Evolutionary conservation across 352 stramenopile species (phyloP).

Genomic region (Phytophthora quininea): DNA sequence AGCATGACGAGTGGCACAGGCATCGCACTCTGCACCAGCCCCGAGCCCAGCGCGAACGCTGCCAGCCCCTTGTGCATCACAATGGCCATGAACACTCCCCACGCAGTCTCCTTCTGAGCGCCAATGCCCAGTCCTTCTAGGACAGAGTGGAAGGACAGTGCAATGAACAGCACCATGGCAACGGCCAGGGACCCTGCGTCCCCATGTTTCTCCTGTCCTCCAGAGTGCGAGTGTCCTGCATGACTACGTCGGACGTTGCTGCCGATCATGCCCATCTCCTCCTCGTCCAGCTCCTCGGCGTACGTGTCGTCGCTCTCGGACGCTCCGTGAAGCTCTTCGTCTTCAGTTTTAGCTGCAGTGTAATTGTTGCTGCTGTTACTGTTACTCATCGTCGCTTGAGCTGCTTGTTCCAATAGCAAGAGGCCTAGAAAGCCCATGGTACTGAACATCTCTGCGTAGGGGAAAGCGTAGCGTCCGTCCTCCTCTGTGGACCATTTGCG

Average conservation of each 20-base stretch:
- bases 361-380: not conserved
- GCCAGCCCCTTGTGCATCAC: constrained; percentile 82
- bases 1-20: constrained; percentile 51
- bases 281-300: constrained; percentile 49
- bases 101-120: constrained; percentile 69
- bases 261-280: constrained; percentile 27
- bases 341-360: constrained; percentile 39
- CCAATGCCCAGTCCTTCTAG: constrained; percentile 80
- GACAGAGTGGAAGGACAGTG: constrained; percentile 84
- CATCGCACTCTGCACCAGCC: constrained; percentile 69
- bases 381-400: constrained; percentile 48
- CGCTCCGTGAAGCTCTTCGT: constrained; percentile 45
- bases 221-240: constrained; percentile 42
- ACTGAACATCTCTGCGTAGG: constrained; percentile 83
- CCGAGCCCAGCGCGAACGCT: constrained; percentile 72
- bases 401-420: constrained; percentile 70
- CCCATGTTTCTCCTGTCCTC: constrained; percentile 4
- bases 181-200: constrained; percentile 53
- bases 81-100: constrained; percentile 81
- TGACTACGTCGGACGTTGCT: constrained; percentile 28
- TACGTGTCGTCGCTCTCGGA: constrained; percentile 55
- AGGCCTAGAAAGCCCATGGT: constrained; percentile 73
- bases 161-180: constrained; percentile 76
- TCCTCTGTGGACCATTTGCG: constrained; percentile 68
- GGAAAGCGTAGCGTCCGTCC: constrained; percentile 68